Conservation (phyloP, 371 early-diverging fungal genomes). For the Mortierella sp. region DNA sequence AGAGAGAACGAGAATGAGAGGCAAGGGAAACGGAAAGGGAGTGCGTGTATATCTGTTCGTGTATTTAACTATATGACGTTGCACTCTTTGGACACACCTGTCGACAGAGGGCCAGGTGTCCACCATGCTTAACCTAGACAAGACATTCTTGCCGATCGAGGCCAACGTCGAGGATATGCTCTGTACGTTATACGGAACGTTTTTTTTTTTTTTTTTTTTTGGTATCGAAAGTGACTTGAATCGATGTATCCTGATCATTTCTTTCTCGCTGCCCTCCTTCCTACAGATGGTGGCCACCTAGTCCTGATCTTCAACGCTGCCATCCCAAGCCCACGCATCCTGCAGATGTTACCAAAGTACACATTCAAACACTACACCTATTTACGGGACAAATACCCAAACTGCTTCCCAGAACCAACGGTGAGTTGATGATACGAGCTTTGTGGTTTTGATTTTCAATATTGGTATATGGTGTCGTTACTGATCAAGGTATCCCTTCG, state of each 20-base stretch:
- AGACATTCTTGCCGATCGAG: conserved; percentile 76
- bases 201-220: background rate
- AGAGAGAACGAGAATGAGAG: too few species aligned
- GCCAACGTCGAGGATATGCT: conserved; percentile 70
- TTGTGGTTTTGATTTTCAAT: background rate
- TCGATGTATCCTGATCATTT: background rate
- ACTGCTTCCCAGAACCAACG: conserved; percentile 70
- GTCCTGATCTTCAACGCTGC: conserved; percentile 81
- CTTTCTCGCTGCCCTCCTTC: background rate
- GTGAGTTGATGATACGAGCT: too few species aligned
- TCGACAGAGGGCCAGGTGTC: conserved; percentile 58
- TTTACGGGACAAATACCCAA: conserved; percentile 74
- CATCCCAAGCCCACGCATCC: conserved; percentile 58
- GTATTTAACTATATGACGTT: too few species aligned
- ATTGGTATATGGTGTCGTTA: background rate
- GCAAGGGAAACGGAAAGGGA: too few species aligned
- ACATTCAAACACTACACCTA: conserved; percentile 80
- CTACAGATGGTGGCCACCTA: conserved; percentile 72
- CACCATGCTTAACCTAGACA: conserved; percentile 70
- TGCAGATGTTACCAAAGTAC: conserved; percentile 71
- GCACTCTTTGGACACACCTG: too few species aligned
- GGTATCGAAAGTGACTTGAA: too few species aligned
- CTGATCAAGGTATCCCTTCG: background rate
- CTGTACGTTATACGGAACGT: conserved; percentile 58
- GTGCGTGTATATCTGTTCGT: too few species aligned